A percentile compares a stretch with the other conserved stretches of the same genome.
phyloP scores from a whole-genome alignment of 2,329 filamentous ascomycete species.

The Geoglossum cookeanum region DNA sequence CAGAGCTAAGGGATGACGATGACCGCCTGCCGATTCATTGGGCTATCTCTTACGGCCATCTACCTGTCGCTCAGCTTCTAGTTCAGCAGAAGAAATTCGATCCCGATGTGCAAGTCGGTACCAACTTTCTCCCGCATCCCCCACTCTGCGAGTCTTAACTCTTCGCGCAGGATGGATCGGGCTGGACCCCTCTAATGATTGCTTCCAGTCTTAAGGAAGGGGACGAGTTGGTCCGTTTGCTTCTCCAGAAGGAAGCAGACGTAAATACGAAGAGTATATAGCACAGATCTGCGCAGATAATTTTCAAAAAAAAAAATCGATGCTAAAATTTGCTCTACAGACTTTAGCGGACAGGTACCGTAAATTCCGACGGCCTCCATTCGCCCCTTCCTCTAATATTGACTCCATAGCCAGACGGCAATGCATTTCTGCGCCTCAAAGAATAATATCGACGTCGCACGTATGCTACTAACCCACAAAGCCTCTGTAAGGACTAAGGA shows the following conservation, averaged over 20 bases:
- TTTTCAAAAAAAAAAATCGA: neutral
- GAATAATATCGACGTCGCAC: conserved; percentile 63
- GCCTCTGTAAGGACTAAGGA: conserved; percentile 70
- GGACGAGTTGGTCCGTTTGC: conserved; percentile 46
- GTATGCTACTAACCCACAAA: conserved; percentile 53
- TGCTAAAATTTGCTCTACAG: conserved; percentile 20
- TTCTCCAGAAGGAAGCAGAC: conserved; percentile 52
- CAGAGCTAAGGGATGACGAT: conserved; percentile 59
- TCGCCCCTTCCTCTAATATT: neutral
- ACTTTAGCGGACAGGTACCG: conserved; percentile 43
- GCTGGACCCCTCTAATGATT: conserved; percentile 77
- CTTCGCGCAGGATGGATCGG: conserved; percentile 44
- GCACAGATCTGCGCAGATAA: neutral
- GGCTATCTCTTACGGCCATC: conserved; percentile 69
- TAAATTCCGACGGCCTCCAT: conserved; percentile 6
- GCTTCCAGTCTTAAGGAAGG: conserved; percentile 54
- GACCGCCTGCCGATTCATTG: conserved; percentile 85
- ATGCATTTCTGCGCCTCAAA: conserved; percentile 89
- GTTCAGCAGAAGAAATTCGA: conserved; percentile 58
- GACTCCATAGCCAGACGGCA: conserved; percentile 42
- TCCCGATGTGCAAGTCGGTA: conserved; percentile 51
- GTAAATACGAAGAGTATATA: conserved; percentile 49
- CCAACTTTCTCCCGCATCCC: neutral
- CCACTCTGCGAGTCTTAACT: neutral
- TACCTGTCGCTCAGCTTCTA: conserved; percentile 55